Evolutionary conservation across 768 basidiomycete species (phyloP), one percentile per base, ranked within the genome.

Genomic region (Asterophora parasitica): DNA sequence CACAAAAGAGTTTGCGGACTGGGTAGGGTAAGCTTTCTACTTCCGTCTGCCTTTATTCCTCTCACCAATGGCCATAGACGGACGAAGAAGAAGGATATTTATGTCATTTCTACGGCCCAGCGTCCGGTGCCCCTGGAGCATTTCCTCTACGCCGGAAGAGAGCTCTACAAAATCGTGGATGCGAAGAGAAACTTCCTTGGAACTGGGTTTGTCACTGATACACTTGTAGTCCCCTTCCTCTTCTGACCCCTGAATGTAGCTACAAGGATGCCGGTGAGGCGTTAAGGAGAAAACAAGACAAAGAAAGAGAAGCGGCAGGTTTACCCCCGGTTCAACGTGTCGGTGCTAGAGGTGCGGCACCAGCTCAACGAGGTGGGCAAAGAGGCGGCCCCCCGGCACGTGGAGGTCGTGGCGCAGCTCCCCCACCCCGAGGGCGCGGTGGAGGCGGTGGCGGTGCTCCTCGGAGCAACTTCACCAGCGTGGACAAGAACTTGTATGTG

Each of bases 71-170:
- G 27, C 40, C 27, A 7, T 56, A 98, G 95, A 5, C 89, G 96
- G 12, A 99, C 96, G 2, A 98, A 99, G 72, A 95, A 93, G 75
- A 98, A 97, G 65, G 93, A 98, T 54, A 97, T 99, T 46, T 98
- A 97, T 64, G 96, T 99, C 39, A 98, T 99, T 54, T 95, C 91
- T 7, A 99, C 96, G 0, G 82, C 86, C 2, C 93, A 97, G 65
- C 78, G 96, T 46, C 96, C 96, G 0, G 96, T 99, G 5, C 96
- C 96, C 4, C 75, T 99, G 45, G 95, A 98, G 66, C 95, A 98
- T 70, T 95, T 85, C 67, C 72, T 99, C 3, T 99, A 96, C 66
- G 92, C 94, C 4, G 90, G 92, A n/a, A 78, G 85, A 49, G 93
- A 96, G 36, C 72, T 86, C 59, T 88, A 88, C 74, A 97, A 95